A percentile compares a stretch with the other conserved stretches of the same genome.
phyloP scores from a whole-genome alignment of 768 basidiomycete genomes.

The Stropharia rugosoannulata region DNA sequence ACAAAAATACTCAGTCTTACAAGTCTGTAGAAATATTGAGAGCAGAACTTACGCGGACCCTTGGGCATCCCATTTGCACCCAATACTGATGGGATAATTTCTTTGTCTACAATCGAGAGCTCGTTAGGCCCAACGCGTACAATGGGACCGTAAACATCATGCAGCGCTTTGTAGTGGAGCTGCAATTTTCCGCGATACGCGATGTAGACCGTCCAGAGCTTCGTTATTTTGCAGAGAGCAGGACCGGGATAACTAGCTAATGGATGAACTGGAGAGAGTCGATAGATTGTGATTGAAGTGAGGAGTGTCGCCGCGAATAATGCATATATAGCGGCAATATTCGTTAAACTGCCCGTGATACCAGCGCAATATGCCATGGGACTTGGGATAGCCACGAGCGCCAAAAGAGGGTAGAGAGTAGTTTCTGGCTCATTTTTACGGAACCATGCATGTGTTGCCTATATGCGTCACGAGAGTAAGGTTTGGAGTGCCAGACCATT shows the following conservation, averaged over 20 bases:
- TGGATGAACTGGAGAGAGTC: slow-evolving; percentile 48
- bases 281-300: slow-evolving; percentile 31
- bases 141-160: slow-evolving; percentile 52
- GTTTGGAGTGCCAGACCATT: no score
- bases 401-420: background rate
- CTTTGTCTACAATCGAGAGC: slow-evolving; percentile 33
- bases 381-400: background rate
- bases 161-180: slow-evolving; percentile 40
- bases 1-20: background rate
- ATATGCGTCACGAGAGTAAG: background rate
- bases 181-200: slow-evolving; percentile 41
- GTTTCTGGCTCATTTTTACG: slow-evolving; percentile 12
- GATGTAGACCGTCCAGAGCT: slow-evolving; percentile 33
- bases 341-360: background rate
- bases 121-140: slow-evolving; percentile 59
- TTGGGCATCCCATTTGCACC: slow-evolving; percentile 39
- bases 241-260: slow-evolving; percentile 49
- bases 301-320: slow-evolving; percentile 13
- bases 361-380: background rate
- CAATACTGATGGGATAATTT: slow-evolving; percentile 28
- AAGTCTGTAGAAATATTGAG: slow-evolving; percentile 10
- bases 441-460: slow-evolving; percentile 13
- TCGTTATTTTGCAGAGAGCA: slow-evolving; percentile 34
- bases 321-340: background rate
- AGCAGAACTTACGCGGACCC: slow-evolving; percentile 28